Evolutionary conservation across 257 asterid species (phyloP).

Genomic region (Ehretia macrophylla): DNA sequence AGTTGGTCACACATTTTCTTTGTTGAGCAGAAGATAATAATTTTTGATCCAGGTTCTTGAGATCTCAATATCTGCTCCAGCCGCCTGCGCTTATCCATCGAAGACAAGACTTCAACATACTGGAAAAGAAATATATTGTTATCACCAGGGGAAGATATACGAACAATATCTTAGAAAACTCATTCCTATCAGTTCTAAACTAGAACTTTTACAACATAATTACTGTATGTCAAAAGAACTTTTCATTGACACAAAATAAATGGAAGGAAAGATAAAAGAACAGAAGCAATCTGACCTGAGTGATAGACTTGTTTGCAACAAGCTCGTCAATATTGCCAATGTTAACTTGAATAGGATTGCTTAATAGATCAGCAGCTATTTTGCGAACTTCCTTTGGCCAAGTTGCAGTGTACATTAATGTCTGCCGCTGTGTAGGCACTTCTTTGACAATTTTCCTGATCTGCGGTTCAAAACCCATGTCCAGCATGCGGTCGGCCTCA

Average conservation of each 20-base stretch:
- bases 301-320: slow-evolving; percentile 92
- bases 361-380: slow-evolving; percentile 84
- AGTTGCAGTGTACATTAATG: slow-evolving; percentile 95
- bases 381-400: slow-evolving; percentile 99
- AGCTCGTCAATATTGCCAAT: slow-evolving; percentile 88
- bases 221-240: too few species aligned
- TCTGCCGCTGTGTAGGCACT: slow-evolving; percentile 58
- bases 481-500: slow-evolving; percentile 27
- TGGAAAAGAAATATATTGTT: slow-evolving; percentile 19
- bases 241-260: too few species aligned
- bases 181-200: too few species aligned
- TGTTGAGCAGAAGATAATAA: slow-evolving; percentile 89
- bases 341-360: slow-evolving; percentile 86
- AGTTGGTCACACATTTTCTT: slow-evolving; percentile 93
- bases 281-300: slow-evolving; percentile 53
- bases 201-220: too few species aligned
- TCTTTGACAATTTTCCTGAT: slow-evolving; percentile 23
- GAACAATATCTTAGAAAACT: too few species aligned
- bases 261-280: neutral
- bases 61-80: slow-evolving; percentile 87
- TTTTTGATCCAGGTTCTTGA: slow-evolving; percentile 91
- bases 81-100: slow-evolving; percentile 75
- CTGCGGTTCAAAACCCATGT: slow-evolving; percentile 29
- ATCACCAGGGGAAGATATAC: too few species aligned
- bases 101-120: slow-evolving; percentile 67